Evolutionary conservation across 2,329 filamentous ascomycete genomes (phyloP), one percentile per base, ranked within the genome.

Genomic region (Thelonectria olida): DNA sequence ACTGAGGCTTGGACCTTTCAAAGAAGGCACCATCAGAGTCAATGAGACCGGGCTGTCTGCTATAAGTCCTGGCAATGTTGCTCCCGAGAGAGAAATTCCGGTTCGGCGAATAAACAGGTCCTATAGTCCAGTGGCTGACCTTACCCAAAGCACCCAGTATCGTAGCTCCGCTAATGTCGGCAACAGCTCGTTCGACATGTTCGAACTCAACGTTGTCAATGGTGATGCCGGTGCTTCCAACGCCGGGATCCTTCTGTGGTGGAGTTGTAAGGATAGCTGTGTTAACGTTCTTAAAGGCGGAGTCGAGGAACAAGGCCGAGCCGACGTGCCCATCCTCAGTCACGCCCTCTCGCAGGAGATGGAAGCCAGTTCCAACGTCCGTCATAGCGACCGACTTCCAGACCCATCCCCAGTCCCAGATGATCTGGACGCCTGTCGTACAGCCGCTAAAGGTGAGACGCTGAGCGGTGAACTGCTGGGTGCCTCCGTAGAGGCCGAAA

Each of bases 331-430:
- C 6, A n/a, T 7, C 13, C 45, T 48, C 45, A 3, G 23, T 20
- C 2, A 17, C n/a, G 7, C 25, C n/a, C 25, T 48, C 25, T 28
- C 25, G 23, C 10, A 48, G 23, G 2, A 48, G 25, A 7, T 23
- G 25, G n/a, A 48, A 48, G 10, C 45, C 45, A 17, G 28, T 13
- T 5, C 28, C 25, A 31, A 48, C 27, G 25, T 34, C n/a, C 6
- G 45, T 48, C 45, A 48, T 48, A 13, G 23, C 28, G 25, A 48
- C 25, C 25, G 45, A 48, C 13, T 48, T 48, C 45, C 25, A 48
- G 17, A n/a, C 27, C 87, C 88, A 93, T 31, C 85, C 85, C 90
- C 90, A 92, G 75, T 90, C 85, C 90, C 90, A 92, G 67, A 89
- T 85, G 76, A 91, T 85, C 72, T 84, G 87, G 54, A 92, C 86